phyloP scores from a whole-genome alignment of 495 filamentous ascomycete genomes.

The Penicillium macrosclerotiorum region DNA sequence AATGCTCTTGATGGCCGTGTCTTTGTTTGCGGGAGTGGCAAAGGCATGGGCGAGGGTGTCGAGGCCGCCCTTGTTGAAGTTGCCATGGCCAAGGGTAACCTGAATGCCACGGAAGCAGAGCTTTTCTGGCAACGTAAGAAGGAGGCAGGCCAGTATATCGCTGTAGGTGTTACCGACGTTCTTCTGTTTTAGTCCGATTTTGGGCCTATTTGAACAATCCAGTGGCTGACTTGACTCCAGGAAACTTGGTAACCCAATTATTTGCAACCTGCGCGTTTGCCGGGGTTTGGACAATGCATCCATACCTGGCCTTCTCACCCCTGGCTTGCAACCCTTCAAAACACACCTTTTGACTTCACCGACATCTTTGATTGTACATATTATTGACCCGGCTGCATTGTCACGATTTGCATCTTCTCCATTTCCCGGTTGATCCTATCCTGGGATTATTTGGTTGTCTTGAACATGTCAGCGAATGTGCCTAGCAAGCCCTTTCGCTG shows the following conservation, averaged over 20 bases:
- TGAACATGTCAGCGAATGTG: too few relatives aligned
- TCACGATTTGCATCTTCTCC: neutral
- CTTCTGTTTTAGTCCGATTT: too few relatives aligned
- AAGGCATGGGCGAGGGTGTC: constrained; percentile 97
- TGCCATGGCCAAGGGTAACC: constrained; percentile 74
- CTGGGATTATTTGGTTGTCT: too few relatives aligned
- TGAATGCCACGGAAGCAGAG: constrained; percentile 68
- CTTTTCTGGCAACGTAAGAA: constrained; percentile 81
- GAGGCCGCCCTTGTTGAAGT: constrained; percentile 78
- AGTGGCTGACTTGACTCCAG: constrained; percentile 12
- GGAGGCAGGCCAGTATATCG: constrained; percentile 82
- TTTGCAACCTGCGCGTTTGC: neutral
- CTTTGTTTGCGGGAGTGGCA: constrained; percentile 91
- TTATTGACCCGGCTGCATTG: neutral
- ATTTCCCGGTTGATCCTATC: neutral
- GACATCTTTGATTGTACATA: neutral
- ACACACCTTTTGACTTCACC: neutral
- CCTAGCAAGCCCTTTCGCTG: too few relatives aligned
- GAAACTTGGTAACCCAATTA: constrained; percentile 36
- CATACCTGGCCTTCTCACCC: neutral
- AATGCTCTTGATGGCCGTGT: constrained; percentile 90
- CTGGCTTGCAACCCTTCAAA: neutral
- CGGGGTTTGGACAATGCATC: neutral
- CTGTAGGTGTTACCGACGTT: constrained; percentile 53
- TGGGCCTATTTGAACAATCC: too few relatives aligned